These are phyloP conservation scores for Maudiozyma bulderi DNA, from an alignment of 805 yeast genomes.

Conservation along the genomic window DNA sequence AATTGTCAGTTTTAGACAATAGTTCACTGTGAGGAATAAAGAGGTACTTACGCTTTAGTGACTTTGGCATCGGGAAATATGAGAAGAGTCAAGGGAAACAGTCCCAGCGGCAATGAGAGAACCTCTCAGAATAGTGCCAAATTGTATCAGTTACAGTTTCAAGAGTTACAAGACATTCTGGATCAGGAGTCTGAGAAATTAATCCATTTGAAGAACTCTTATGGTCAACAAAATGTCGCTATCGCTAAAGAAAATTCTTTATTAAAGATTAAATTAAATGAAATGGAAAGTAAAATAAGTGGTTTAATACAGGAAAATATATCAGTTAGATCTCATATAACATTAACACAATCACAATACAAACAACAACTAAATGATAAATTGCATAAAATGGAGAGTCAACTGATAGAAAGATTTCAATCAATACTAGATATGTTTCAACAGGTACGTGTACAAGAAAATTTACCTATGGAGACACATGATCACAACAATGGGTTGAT, in stretches of 20 bases:
- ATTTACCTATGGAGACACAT: constrained; percentile 16
- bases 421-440: constrained; percentile 38
- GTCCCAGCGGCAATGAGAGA: background rate
- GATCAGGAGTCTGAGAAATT: constrained; percentile 17
- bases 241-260: constrained; percentile 50
- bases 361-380: constrained; percentile 32
- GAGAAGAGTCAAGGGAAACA: too few species aligned
- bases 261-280: constrained; percentile 41
- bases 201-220: constrained; percentile 17
- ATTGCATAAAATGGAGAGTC: constrained; percentile 33
- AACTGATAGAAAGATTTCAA: constrained; percentile 34
- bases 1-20: too few species aligned
- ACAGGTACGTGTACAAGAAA: constrained; percentile 34
- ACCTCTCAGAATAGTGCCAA: background rate
- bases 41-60: too few species aligned
- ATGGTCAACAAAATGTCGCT: constrained; percentile 37
- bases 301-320: constrained; percentile 44
- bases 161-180: constrained; percentile 24
- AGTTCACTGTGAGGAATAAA: too few species aligned
- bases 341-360: constrained; percentile 24
- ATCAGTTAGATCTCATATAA: constrained; percentile 30
- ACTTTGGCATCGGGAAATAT: too few species aligned
- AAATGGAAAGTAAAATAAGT: constrained; percentile 42
- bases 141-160: constrained; percentile 11
- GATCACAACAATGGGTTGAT: background rate